Conservation (phyloP, 805 yeast species). For the Lachancea fermentati region DNA sequence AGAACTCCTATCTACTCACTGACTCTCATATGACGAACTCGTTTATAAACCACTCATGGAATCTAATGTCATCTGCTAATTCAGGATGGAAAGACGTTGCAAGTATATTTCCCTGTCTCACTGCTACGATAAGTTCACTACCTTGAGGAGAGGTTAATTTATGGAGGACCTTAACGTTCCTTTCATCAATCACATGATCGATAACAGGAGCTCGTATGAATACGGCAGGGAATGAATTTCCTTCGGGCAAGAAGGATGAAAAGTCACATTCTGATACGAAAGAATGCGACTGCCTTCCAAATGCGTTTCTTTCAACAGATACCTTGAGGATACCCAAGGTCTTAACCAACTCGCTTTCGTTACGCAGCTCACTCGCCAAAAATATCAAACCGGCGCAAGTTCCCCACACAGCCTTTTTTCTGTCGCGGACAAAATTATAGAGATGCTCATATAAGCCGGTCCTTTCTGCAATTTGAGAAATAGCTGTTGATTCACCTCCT, state of each 20-base stretch:
- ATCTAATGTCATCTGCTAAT: constrained; percentile 47
- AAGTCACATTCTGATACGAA: constrained; percentile 46
- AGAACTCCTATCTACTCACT: neutral
- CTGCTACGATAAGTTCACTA: constrained; percentile 55
- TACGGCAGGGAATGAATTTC: constrained; percentile 37
- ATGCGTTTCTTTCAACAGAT: constrained; percentile 63
- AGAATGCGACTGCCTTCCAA: constrained; percentile 71
- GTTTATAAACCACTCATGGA: constrained; percentile 67
- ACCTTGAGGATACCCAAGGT: constrained; percentile 62
- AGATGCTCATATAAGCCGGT: constrained; percentile 53
- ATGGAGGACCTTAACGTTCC: constrained; percentile 38
- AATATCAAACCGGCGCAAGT: constrained; percentile 81
- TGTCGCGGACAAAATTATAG: constrained; percentile 40
- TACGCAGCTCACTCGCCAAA: constrained; percentile 47
- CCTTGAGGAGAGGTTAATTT: constrained; percentile 25
- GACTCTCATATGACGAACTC: constrained; percentile 41
- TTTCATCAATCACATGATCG: constrained; percentile 24
- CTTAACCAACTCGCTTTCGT: constrained; percentile 49
- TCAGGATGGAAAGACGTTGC: constrained; percentile 85
- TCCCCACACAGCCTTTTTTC: constrained; percentile 66
- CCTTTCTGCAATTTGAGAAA: constrained; percentile 65
- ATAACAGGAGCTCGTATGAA: constrained; percentile 80
- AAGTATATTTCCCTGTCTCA: constrained; percentile 56
- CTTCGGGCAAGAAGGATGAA: constrained; percentile 36
- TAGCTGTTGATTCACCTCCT: constrained; percentile 64